phyloP scores from a whole-genome alignment of 768 basidiomycete species.

The Hericium erinaceus region DNA sequence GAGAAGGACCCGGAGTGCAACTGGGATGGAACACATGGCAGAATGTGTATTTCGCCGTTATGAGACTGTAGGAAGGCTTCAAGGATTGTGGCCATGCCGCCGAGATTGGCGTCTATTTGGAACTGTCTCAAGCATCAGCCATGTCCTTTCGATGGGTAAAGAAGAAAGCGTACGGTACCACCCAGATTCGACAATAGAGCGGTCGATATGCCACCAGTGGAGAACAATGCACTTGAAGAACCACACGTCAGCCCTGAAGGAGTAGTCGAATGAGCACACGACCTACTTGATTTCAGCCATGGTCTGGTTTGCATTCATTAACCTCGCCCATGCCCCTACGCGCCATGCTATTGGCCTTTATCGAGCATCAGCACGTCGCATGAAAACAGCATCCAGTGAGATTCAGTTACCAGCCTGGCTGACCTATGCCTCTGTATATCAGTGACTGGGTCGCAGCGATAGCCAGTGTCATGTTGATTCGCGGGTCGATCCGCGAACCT shows the following conservation, averaged over 20 bases:
- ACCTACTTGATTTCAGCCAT: not conserved
- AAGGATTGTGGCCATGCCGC: not conserved
- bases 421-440: not conserved
- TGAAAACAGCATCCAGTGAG: not conserved
- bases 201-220: not conserved
- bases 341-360: not conserved
- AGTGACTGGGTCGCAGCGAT: not conserved
- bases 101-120: not conserved
- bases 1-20: not conserved
- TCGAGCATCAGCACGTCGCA: not conserved
- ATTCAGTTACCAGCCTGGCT: not conserved
- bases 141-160: not conserved
- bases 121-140: not conserved
- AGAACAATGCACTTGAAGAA: not conserved
- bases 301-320: not conserved
- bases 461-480: not conserved
- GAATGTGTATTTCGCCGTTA: not conserved
- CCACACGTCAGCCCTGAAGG: not conserved
- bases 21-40: not conserved
- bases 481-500: not conserved
- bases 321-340: not conserved
- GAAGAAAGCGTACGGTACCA: not conserved
- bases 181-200: not conserved
- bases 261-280: not conserved
- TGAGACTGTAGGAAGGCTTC: not conserved